These are phyloP conservation scores for Neofusicoccum laricinum DNA, from an alignment of 2,329 filamentous ascomycete genomes.

Conservation along the genomic window DNA sequence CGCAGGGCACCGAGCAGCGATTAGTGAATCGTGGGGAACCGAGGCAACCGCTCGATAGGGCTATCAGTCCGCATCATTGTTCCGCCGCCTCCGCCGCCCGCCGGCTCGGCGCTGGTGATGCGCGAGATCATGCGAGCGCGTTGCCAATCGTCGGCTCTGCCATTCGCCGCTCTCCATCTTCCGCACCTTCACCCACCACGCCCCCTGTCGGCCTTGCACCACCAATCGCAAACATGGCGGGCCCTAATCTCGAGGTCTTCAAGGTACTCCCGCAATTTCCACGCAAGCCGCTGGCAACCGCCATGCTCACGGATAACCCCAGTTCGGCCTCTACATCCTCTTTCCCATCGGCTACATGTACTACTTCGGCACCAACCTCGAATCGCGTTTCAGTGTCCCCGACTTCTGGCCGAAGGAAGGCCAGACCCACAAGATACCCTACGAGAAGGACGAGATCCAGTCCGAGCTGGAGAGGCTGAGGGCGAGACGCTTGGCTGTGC, in stretches of 20 bases:
- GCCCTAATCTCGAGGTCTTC: slow-evolving; percentile 90
- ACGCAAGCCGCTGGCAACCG: not conserved
- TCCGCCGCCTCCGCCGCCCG: not conserved
- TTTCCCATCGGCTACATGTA: slow-evolving; percentile 99
- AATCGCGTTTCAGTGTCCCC: slow-evolving; percentile 76
- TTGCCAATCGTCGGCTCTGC: slow-evolving; percentile 19
- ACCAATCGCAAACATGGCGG: slow-evolving; percentile 58
- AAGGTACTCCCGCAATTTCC: slow-evolving; percentile 59
- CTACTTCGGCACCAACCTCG: slow-evolving; percentile 98
- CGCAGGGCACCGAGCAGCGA: slow-evolving; percentile 3
- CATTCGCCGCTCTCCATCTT: not conserved
- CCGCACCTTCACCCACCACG: not conserved
- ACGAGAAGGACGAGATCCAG: slow-evolving; percentile 77
- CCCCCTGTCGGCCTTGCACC: slow-evolving; percentile 23
- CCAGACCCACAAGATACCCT: slow-evolving; percentile 72
- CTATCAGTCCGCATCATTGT: slow-evolving; percentile 6
- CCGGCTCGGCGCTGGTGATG: not conserved
- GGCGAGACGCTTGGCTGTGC: slow-evolving; percentile 44
- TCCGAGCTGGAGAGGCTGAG: slow-evolving; percentile 74
- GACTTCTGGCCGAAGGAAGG: slow-evolving; percentile 90
- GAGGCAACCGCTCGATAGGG: slow-evolving; percentile 2
- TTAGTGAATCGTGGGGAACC: slow-evolving; percentile 15
- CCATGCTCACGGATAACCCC: slow-evolving; percentile 8
- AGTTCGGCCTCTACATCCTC: slow-evolving; percentile 97
- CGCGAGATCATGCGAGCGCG: slow-evolving; percentile 20